A percentile compares a stretch with the other conserved stretches of the same genome.
Evolutionary conservation across 108 stramenopile species (phyloP).

Genomic region (Pseudonitzschia pungens): DNA sequence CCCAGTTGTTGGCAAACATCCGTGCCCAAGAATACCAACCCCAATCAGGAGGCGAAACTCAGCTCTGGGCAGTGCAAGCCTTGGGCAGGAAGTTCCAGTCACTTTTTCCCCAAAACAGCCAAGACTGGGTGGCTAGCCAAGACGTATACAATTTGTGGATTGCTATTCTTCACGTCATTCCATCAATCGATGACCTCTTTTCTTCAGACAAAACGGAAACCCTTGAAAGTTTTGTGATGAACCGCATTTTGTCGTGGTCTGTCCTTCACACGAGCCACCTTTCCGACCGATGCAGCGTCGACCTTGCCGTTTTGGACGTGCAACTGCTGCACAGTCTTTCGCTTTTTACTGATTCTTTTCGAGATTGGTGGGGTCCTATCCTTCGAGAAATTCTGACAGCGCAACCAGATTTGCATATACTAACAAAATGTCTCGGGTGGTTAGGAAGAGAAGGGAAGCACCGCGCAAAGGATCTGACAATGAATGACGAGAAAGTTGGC

Average conservation of each 20-base stretch:
- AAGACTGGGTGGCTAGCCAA: constrained; percentile 25
- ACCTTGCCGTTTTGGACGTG: constrained; percentile 44
- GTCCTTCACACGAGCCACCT: constrained; percentile 58
- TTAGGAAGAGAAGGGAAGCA: background rate
- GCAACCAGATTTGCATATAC: constrained; percentile 49
- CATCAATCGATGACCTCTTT: constrained; percentile 11
- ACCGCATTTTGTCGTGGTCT: constrained; percentile 74
- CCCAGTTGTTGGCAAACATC: background rate
- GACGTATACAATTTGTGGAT: constrained; percentile 40
- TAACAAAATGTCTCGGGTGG: constrained; percentile 16
- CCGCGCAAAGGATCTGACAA: background rate
- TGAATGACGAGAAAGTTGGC: background rate
- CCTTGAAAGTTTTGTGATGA: constrained; percentile 63
- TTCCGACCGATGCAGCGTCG: constrained; percentile 9
- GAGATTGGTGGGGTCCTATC: constrained; percentile 50
- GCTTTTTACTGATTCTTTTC: constrained; percentile 4
- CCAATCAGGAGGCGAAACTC: background rate
- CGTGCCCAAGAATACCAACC: background rate
- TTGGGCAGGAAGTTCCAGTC: constrained; percentile 27
- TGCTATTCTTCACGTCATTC: constrained; percentile 22
- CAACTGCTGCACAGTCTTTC: constrained; percentile 33
- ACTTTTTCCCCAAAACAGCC: constrained; percentile 15
- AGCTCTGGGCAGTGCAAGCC: background rate
- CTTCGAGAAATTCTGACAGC: constrained; percentile 64
- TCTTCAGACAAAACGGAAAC: constrained; percentile 5